Evolutionary conservation across 2,329 filamentous ascomycete species (phyloP), one percentile per base, ranked within the genome.

Genomic region (Bisporella sp.): DNA sequence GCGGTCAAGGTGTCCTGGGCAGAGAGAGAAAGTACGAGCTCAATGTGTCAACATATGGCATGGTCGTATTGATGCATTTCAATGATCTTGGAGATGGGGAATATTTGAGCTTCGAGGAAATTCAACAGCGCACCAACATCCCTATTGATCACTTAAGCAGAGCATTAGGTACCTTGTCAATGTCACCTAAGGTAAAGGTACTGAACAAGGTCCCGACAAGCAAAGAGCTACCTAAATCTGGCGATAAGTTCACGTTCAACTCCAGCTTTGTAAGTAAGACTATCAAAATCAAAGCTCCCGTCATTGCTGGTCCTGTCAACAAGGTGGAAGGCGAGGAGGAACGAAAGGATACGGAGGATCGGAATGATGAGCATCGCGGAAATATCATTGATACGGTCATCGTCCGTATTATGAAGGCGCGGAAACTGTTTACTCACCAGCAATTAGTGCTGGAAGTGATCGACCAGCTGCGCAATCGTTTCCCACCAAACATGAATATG

Each of bases 41-140:
- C 49, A 96, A 90, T 54, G 90, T 95, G 21, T 86, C 90, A 1
- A 97, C 93, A 0, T 93, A 93, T 65, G 89, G 84, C 60, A 96
- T 97, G 88, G 73, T 96, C 21, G 83, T 97, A 29, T 70, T 99
- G 21, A 68, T 95, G 42, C 79, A 96, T 0, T 99, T 97, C 76
- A 97, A 97, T 62, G 82, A 92, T 37, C 62, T 95, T 0, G 65
- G 65, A 2, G 73, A 77, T 5, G 73, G 66, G 31, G 69, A 74
- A 56, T 72, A 68, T 44, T 66, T 84, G 12, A 71, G 73, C 0
- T 80, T 82, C 49, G 87, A 93, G 49, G 88, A 96, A 55, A 93
- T 97, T 31, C 86, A 93, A 64, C 83, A 81, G 5, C 77, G 78
- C 58, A 96, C 91, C 1, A 87, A 85, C 57, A 95, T 97, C 31